Evolutionary conservation across 2,329 filamentous ascomycete genomes (phyloP).

Genomic region (Fusarium drepaniforme): DNA sequence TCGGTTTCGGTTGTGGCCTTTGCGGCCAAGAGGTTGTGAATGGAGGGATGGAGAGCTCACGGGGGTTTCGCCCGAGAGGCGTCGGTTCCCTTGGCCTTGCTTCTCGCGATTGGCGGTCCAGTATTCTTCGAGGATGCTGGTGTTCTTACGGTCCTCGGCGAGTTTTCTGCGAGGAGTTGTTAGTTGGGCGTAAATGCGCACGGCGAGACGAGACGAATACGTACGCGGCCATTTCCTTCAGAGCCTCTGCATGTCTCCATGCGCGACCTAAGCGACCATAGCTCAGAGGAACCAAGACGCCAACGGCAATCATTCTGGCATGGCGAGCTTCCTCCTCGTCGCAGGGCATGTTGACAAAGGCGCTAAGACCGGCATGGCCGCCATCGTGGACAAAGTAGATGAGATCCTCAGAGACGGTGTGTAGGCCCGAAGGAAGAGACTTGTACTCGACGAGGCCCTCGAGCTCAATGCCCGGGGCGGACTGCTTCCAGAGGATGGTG

Average conservation of each 20-base stretch:
- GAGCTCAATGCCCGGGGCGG: slow-evolving; percentile 76
- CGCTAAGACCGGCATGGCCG: slow-evolving; percentile 87
- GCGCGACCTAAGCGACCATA: slow-evolving; percentile 87
- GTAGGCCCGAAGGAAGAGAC: slow-evolving; percentile 91
- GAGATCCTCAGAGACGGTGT: slow-evolving; percentile 88
- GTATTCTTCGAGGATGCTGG: slow-evolving; percentile 78
- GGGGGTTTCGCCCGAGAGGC: slow-evolving; percentile 59
- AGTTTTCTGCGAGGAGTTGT: slow-evolving; percentile 61
- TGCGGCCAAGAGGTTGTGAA: slow-evolving; percentile 49
- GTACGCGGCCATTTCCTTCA: slow-evolving; percentile 82
- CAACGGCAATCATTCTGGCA: slow-evolving; percentile 93
- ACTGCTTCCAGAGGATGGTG: slow-evolving; percentile 89
- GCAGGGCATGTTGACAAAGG: slow-evolving; percentile 87
- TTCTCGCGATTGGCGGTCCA: slow-evolving; percentile 72
- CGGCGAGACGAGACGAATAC: slow-evolving; percentile 34
- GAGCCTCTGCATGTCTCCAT: slow-evolving; percentile 85
- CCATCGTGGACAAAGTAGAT: slow-evolving; percentile 92
- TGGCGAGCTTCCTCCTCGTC: slow-evolving; percentile 82
- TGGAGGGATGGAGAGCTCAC: slow-evolving; percentile 62
- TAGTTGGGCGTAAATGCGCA: slow-evolving; percentile 29
- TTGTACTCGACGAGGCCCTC: slow-evolving; percentile 96
- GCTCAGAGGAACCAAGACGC: slow-evolving; percentile 86
- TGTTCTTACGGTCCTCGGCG: slow-evolving; percentile 73
- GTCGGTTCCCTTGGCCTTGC: slow-evolving; percentile 49
- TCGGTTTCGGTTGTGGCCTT: slow-evolving; percentile 65